Base-by-base conservation (phyloP, 2,329 filamentous ascomycete species). In the Paraconiothyrium sp. region DNA sequence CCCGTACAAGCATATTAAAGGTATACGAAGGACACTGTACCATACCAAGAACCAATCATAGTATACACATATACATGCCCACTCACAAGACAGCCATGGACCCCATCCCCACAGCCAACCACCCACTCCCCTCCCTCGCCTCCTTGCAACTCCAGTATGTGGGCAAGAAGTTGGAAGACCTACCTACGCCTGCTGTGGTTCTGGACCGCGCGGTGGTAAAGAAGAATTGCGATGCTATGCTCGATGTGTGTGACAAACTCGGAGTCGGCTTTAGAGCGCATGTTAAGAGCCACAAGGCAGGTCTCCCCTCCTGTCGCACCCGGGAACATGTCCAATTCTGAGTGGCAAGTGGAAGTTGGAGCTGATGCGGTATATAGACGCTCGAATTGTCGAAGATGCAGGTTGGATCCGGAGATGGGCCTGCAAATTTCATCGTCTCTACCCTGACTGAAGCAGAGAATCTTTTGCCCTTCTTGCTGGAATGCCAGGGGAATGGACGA, bases 251-350 rank as follows among this genome's bases (percentile, higher is more conserved):
- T 14, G 75, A 84, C 44, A 79, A 80, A 54, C 78, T 94, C 14
- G 82, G 84, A 0, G 82, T 94, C 27, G 85, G 84, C 7, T 94
- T 92, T 81, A 83, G 92, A 61, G 89, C 90, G 1, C 92, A 95
- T 75, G 88, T 94, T 62, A 95, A 95, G 79, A 93, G 91, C 24
- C 92, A 95, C 77, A 95, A 95, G 82, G 90, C 90, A 78, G 58
- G 47, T 35, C 14, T 22, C 16, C 14, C 39, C 7, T n/a, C 39
- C 39, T 9, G 14, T 32, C 24, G 11, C n/a, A 27, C 11, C 4
- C 27, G 4, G 6, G 27, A 30, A 30, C 4, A 30, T 6, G 27
- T 30, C 6, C 6, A 6, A 30, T 30, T 30, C 6, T 30, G 27
- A 30, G 9, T 11, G 22, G 11, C 24, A 48, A 48, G 22, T 48